Base-by-base conservation (phyloP, 805 yeast species). In the Komagataella pseudopastoris region DNA sequence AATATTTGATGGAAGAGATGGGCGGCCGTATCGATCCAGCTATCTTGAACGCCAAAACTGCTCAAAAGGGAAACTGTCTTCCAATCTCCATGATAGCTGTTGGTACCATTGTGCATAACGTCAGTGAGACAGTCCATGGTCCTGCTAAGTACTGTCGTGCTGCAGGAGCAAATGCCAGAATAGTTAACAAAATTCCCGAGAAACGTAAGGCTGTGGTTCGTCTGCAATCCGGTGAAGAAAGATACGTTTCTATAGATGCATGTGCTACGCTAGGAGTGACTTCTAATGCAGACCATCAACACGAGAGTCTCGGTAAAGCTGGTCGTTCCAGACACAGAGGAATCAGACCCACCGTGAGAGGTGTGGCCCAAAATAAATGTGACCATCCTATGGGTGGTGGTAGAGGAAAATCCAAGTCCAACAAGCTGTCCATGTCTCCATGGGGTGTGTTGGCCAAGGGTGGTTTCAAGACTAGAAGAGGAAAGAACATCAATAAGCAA, bases 381-480 rank as follows among this genome's bases (percentile, higher is more conserved):
- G 97, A 93, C 69, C 99, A 93, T 74, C 99, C 99, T 57, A 90
- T 88, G 63, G 99, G 99, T 76, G 99, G 99, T 83, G 99, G 99
- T 72, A 83, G 99, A 77, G 99, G 99, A 80, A 93, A 93, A 70
- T 86, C 96, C 55, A 93, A 93, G 81, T 88, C 96, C 56, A 90
- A 91, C 71, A 91, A 88, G 72, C 77, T 85, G 54, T 87, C 98
- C 17, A 88, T 85, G 74, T 86, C 96, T 52, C 95, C 95, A 66
- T 91, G 98, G 96, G 99, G 99, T 62, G 83, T 83, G 54, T 69
- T 85, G 62, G 84, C 91, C 46, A 91, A 91, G 77, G 95, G 93
- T 67, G 85, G 88, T 52, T 90, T 81, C 73, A 90, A 88, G 79
- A 93, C 98, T 14, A 83, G 99, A 71, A 81, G 84, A 60, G 95